Evolutionary conservation across 805 yeast species (phyloP).

Genomic region (Barnettozyma sp.): DNA sequence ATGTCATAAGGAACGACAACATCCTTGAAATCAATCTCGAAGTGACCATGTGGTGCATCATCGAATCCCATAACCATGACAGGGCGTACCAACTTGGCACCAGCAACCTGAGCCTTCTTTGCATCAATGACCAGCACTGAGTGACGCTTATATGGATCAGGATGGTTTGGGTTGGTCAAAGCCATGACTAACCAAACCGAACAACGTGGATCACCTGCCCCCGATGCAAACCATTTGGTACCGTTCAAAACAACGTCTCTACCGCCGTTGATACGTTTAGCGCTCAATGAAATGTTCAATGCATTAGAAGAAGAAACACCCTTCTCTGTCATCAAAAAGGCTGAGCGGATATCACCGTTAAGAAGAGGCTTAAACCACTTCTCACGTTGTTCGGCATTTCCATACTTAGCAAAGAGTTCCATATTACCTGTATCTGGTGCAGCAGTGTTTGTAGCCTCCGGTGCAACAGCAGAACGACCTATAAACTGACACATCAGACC

Average conservation of each 20-base stretch:
- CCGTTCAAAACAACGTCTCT: constrained; percentile 47
- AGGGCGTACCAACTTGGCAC: constrained; percentile 45
- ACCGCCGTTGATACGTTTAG: constrained; percentile 32
- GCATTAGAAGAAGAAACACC: constrained; percentile 58
- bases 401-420: constrained; percentile 34
- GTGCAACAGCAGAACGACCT: constrained; percentile 48
- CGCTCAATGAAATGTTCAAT: constrained; percentile 45
- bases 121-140: constrained; percentile 50
- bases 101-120: constrained; percentile 41
- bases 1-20: constrained; percentile 38
- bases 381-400: constrained; percentile 36
- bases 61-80: constrained; percentile 51
- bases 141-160: constrained; percentile 42
- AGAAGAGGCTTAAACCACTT: constrained; percentile 47
- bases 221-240: constrained; percentile 65
- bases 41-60: constrained; percentile 70
- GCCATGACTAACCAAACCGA: constrained; percentile 29
- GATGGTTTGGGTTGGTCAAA: constrained; percentile 20
- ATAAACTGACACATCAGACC: constrained; percentile 59
- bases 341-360: constrained; percentile 49
- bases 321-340: constrained; percentile 59
- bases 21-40: constrained; percentile 47
- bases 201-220: constrained; percentile 63
- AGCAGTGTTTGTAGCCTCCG: constrained; percentile 51
- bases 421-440: constrained; percentile 66